Conservation (phyloP, 345 rosid genomes). For the Eucalyptus decipiens region DNA sequence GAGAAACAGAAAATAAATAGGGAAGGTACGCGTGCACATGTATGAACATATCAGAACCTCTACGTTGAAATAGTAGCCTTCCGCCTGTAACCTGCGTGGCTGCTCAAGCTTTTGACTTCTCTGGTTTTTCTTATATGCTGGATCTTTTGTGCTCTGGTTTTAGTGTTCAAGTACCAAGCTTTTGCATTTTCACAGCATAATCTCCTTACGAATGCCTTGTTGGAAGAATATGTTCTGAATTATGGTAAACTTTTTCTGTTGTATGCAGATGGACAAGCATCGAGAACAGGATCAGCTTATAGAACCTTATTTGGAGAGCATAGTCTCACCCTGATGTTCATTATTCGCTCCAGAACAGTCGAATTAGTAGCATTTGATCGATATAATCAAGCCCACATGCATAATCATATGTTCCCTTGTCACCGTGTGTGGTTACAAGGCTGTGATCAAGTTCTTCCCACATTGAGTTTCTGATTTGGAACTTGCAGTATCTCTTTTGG, state of each 20-base stretch:
- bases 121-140: neutral
- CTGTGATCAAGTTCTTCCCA: conserved; percentile 79
- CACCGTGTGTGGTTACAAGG: conserved; percentile 86
- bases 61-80: neutral
- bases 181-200: neutral
- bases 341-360: conserved; percentile 44
- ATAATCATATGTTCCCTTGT: conserved; percentile 68
- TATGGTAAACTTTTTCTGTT: neutral
- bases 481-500: conserved; percentile 79
- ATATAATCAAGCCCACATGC: conserved; percentile 58
- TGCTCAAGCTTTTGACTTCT: neutral
- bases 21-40: neutral
- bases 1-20: neutral
- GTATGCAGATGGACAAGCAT: conserved; percentile 71
- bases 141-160: neutral
- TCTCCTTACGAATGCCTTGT: neutral
- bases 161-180: neutral
- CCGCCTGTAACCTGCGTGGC: neutral
- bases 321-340: conserved; percentile 77
- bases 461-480: conserved; percentile 92
- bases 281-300: conserved; percentile 82
- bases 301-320: conserved; percentile 85
- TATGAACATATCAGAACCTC: neutral
- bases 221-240: neutral
- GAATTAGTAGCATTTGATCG: conserved; percentile 40